These are phyloP conservation scores for Populus pruinosa DNA, from an alignment of 345 rosid species.

Conservation along the genomic window DNA sequence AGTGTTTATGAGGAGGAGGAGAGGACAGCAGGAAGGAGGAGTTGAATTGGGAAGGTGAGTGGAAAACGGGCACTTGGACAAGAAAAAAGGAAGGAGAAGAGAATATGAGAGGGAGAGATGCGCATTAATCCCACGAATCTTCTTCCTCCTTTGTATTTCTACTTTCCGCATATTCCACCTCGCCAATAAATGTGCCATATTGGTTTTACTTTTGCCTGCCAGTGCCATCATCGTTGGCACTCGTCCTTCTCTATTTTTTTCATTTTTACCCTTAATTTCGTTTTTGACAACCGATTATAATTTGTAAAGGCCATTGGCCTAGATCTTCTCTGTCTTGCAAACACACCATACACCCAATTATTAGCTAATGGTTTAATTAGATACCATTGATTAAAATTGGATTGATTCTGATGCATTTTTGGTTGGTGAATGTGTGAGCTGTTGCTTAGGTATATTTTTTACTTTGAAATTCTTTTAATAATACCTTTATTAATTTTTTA, in stretches of 20 bases:
- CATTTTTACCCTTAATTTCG: background rate
- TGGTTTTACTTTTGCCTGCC: too few relatives aligned
- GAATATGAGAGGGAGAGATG: slow-evolving; percentile 16
- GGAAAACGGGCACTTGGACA: background rate
- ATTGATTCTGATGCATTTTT: too few relatives aligned
- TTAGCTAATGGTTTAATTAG: too few relatives aligned
- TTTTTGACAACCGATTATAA: too few relatives aligned
- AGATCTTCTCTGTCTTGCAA: background rate
- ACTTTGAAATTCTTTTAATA: too few relatives aligned
- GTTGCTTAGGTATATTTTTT: too few relatives aligned
- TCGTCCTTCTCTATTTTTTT: too few relatives aligned
- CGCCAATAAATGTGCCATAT: background rate
- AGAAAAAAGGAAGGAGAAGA: background rate
- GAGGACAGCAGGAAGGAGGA: background rate
- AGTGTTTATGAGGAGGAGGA: too few relatives aligned
- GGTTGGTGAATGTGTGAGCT: too few relatives aligned
- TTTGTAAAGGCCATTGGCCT: background rate
- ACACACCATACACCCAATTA: background rate
- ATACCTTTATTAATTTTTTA: too few relatives aligned
- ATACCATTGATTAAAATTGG: too few relatives aligned
- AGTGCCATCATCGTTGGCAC: too few relatives aligned
- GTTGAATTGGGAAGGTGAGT: background rate
- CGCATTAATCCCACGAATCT: slow-evolving; percentile 14
- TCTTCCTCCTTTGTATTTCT: slow-evolving; percentile 2
- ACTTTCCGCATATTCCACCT: slow-evolving; percentile 11